Evolutionary conservation across 768 basidiomycete species (phyloP), one percentile per base, ranked within the genome.

Genomic region (Kwoniella pini): DNA sequence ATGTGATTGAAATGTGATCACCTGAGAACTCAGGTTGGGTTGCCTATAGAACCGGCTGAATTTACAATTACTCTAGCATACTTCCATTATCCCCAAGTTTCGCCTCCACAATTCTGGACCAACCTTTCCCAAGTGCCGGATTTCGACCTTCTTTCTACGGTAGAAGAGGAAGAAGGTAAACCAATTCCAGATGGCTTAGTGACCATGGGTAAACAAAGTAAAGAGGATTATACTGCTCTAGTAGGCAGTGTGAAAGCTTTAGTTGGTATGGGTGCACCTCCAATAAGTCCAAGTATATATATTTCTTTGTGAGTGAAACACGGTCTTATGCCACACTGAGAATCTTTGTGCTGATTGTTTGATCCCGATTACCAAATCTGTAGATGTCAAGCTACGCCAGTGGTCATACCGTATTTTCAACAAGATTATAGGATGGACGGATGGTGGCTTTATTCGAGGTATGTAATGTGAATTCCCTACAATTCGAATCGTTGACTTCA

Each of bases 351-450:
- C 19, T 45, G 44, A 45, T 7, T 19, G 44, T 45, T 26, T 19
- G 19, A 36, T 15, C 15, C 7, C 7, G 33, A 36, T 7, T 7
- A 36, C 7, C 7, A 7, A 15, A 36, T 36, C 7, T 9, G 31
- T 49, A 74, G 72, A 54, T 78, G 75, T 57, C 77, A 78, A 66
- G 77, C 69, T 3, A 75, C 73, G 0, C 77, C 77, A 0, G 70
- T 75, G 2, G 68, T 78, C 19, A 50, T 78, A 7, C 77, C 77
- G 3, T 67, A 70, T 53, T 69, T 72, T 40, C 27, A 52, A 3
- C 48, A 68, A 17, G 52, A 70, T 26, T 44, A 58, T 9, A 39
- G 51, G 11, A 50, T 62, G 45, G 62, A 63, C 10, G 76, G 74
- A 24, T 77, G 74, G 74, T 45, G 64, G 21, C 26, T 68, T 1